These are phyloP conservation scores for Perkinsus chesapeaki DNA, from an alignment of 169 alveolate genomes.

Conservation along the genomic window DNA sequence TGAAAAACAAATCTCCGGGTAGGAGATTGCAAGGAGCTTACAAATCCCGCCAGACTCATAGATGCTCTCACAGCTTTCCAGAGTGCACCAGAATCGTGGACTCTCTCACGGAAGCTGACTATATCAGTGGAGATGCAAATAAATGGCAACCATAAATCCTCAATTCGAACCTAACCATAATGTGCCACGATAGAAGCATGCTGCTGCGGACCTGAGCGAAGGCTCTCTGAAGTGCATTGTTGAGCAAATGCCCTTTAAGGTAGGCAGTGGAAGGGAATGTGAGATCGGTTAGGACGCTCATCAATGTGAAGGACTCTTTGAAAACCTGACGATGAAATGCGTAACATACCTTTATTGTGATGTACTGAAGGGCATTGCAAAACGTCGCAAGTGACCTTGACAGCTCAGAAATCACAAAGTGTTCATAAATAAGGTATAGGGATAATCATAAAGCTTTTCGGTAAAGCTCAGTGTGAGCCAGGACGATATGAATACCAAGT, in stretches of 20 bases:
- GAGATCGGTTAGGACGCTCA: conserved; percentile 6
- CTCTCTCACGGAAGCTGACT: not conserved
- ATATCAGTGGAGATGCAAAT: not conserved
- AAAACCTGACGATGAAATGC: not conserved
- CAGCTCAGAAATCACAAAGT: too few species aligned
- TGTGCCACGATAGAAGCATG: not conserved
- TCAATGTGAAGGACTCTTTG: not conserved
- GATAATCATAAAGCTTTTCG: too few species aligned
- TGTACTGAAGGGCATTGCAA: too few species aligned
- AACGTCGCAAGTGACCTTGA: too few species aligned
- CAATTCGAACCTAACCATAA: not conserved
- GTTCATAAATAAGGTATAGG: too few species aligned
- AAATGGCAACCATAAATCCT: conserved; percentile 10
- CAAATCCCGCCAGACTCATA: conserved; percentile 10
- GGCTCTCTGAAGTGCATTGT: not conserved
- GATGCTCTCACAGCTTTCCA: conserved; percentile 15
- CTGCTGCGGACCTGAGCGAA: conserved; percentile 1
- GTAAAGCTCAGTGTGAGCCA: too few species aligned
- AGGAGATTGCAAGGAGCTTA: not conserved
- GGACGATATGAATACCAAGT: too few species aligned
- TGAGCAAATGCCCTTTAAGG: not conserved
- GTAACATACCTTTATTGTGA: too few species aligned
- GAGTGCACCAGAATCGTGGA: not conserved
- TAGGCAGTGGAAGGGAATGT: not conserved
- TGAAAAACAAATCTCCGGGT: not conserved